Base-by-base conservation (phyloP, 2,329 filamentous ascomycete genomes). In the Plectosphaerella sp. region DNA sequence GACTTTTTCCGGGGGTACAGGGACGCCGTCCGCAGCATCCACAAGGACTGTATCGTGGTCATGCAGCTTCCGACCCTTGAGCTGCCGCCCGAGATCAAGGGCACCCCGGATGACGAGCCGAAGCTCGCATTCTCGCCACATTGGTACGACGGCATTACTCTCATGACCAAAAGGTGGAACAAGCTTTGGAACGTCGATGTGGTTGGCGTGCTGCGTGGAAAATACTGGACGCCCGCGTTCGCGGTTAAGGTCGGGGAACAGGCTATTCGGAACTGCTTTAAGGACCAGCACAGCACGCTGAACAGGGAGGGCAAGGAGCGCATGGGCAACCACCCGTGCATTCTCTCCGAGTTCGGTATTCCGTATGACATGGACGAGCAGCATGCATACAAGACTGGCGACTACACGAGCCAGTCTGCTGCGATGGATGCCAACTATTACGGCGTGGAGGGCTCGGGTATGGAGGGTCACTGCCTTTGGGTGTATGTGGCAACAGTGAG, bases 131-230 rank as follows among this genome's bases (percentile, higher is more conserved):
- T 97, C 67, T 87, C 94, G 10, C 91, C 92, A 2, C 94, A 99
- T 70, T 99, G 90, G 66, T 99, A 99, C 68, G 94, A 99, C 61
- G 94, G 94, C 11, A 88, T 99, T 52, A 99, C 94, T 0, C 77
- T 99, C 4, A 89, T 99, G 80, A 97, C 91, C 12, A 99, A 99
- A 72, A 96, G 96, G 68, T 99, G 94, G 94, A 99, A 97, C 65
- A 88, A 92, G 39, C 85, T 88, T 15, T 99, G 94, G 88, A 99
- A 99, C 60, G 88, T 99, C 8, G 94, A 99, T 66, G 90, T 99
- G 5, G 84, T 99, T 48, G 94, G 94, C 3, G 83, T 99, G 14
- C 76, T 99, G 43, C 87, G 94, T 45, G 94, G 94, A 12, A 87
- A 87, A 58, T 99, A 99, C 64, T 77, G 89, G 59, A 88, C 87